A percentile compares a stretch with the other conserved stretches of the same genome.
phyloP scores from a whole-genome alignment of 1,284 basidiomycete species.

The Coniferiporia weirii region DNA sequence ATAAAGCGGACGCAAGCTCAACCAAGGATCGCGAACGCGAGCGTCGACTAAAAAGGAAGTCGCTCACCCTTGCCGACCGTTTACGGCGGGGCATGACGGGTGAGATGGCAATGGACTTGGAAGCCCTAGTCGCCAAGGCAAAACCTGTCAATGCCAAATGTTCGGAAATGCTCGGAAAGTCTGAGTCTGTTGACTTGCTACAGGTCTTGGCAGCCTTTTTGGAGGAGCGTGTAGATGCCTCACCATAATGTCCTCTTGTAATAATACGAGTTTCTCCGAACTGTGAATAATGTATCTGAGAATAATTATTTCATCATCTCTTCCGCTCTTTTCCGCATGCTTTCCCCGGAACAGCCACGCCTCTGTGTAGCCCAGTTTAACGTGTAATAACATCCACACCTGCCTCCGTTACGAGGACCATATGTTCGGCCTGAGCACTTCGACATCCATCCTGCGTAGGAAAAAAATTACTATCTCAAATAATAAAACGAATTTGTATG shows the following conservation, averaged over 20 bases:
- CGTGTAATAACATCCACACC: slow-evolving; percentile 64
- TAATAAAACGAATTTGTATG: not conserved
- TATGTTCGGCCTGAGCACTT: slow-evolving; percentile 84
- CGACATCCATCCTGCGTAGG: slow-evolving; percentile 62
- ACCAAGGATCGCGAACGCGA: slow-evolving; percentile 37
- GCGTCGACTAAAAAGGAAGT: slow-evolving; percentile 34
- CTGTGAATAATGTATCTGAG: slow-evolving; percentile 13
- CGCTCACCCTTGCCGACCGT: slow-evolving; percentile 55
- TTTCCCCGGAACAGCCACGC: not conserved
- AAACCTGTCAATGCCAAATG: slow-evolving; percentile 51
- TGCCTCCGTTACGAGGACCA: slow-evolving; percentile 73
- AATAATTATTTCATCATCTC: not conserved
- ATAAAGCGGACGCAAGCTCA: slow-evolving; percentile 22
- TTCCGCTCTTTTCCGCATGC: not conserved
- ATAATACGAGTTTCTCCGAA: slow-evolving; percentile 8
- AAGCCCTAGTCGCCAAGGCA: slow-evolving; percentile 59
- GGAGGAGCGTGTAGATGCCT: slow-evolving; percentile 37
- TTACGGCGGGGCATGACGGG: slow-evolving; percentile 68
- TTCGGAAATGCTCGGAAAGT: slow-evolving; percentile 5
- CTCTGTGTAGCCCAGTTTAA: slow-evolving; percentile 15
- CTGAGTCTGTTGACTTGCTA: slow-evolving; percentile 45
- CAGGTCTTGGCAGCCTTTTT: slow-evolving; percentile 58
- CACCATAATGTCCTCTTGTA: slow-evolving; percentile 11
- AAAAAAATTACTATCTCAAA: not conserved
- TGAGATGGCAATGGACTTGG: slow-evolving; percentile 72